Evolutionary conservation across 2,329 filamentous ascomycete species (phyloP).

Genomic region (Aspergillus ochraceus): DNA sequence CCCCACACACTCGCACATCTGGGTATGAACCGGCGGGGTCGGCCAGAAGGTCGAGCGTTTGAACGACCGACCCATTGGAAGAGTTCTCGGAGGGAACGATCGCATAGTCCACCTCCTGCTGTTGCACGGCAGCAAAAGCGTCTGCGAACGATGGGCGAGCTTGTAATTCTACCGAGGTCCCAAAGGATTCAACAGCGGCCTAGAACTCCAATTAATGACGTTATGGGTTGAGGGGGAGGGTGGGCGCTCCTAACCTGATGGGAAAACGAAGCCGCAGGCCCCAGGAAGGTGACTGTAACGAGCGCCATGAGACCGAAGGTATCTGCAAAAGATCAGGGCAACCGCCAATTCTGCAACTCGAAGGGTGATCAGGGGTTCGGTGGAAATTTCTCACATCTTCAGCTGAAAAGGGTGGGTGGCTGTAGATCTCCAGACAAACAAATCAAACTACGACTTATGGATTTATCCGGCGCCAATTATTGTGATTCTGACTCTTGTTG

Average conservation of each 20-base stretch:
- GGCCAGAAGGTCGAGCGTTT: constrained; percentile 85
- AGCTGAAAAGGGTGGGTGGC: not conserved
- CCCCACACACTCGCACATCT: constrained; percentile 74
- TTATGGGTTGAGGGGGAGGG: constrained; percentile 13
- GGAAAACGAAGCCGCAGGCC: constrained; percentile 66
- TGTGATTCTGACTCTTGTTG: not conserved
- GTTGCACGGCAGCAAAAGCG: constrained; percentile 77
- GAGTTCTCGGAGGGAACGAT: constrained; percentile 96
- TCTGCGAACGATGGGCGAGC: constrained; percentile 52
- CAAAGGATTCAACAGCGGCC: constrained; percentile 56
- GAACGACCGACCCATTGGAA: constrained; percentile 87
- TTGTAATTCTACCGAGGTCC: constrained; percentile 31
- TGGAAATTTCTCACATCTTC: not conserved
- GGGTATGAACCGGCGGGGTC: constrained; percentile 66
- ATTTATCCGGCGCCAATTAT: not conserved
- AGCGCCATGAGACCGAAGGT: constrained; percentile 19
- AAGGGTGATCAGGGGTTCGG: not conserved
- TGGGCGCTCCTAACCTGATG: constrained; percentile 58
- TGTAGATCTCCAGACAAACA: constrained; percentile 19
- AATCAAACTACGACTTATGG: constrained; percentile 17
- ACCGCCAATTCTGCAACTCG: not conserved
- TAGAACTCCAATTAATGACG: constrained; percentile 31
- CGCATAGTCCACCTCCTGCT: constrained; percentile 64
- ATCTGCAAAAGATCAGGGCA: not conserved
- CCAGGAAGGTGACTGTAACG: constrained; percentile 56